Percentiles rank a stretch among this genome's conserved stretches.
Conservation (phyloP, 495 filamentous ascomycete species). For the Staphylotrichum tortipilum region DNA sequence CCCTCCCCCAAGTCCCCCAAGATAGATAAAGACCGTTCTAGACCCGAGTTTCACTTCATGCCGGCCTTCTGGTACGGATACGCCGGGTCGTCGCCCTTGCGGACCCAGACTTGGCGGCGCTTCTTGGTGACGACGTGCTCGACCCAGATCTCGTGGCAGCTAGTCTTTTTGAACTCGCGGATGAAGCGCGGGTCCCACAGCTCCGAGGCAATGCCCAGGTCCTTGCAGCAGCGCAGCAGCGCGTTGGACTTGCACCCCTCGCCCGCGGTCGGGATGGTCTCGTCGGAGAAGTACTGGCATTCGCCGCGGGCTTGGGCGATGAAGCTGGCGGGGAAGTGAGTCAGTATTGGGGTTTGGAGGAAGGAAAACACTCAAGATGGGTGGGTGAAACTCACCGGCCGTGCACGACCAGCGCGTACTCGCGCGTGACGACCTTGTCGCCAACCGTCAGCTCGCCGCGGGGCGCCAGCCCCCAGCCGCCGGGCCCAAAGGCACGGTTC, state of each 20-base stretch:
- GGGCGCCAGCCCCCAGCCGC: conserved; percentile 90
- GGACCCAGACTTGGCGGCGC: conserved; percentile 76
- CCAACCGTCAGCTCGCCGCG: conserved; percentile 87
- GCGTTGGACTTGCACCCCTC: conserved; percentile 97
- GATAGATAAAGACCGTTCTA: no score
- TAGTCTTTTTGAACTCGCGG: conserved; percentile 51
- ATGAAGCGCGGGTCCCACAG: conserved; percentile 96
- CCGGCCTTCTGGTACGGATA: conserved; percentile 63
- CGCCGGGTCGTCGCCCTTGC: conserved; percentile 70
- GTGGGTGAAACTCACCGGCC: conserved; percentile 59
- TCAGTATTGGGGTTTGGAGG: not conserved
- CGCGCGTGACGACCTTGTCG: conserved; percentile 77
- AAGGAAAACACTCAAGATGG: not conserved
- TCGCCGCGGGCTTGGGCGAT: conserved; percentile 91
- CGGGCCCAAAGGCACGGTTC: conserved; percentile 86
- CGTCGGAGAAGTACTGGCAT: conserved; percentile 85
- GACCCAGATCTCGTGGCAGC: conserved; percentile 66
- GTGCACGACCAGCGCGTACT: conserved; percentile 86
- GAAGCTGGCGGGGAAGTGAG: conserved; percentile 44
- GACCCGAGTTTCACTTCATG: not conserved
- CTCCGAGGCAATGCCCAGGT: conserved; percentile 88
- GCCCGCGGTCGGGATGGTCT: conserved; percentile 91
- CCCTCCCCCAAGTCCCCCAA: no score
- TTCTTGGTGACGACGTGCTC: conserved; percentile 63
- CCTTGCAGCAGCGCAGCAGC: conserved; percentile 94